Conservation (phyloP, 208 protist species). For the Crithidia expoeki region DNA sequence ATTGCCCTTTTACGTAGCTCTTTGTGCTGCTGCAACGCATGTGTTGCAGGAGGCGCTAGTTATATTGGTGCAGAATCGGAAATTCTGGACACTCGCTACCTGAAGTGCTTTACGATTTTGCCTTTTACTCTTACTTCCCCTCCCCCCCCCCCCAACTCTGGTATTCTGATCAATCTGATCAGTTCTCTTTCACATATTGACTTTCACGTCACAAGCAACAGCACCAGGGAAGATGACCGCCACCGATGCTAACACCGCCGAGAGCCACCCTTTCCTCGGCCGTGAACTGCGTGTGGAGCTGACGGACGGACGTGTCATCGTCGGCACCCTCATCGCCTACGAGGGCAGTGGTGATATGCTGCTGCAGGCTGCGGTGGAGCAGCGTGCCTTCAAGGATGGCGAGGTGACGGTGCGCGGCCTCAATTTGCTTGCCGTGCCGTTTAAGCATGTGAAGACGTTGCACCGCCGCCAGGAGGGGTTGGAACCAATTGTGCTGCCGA, state of each 20-base stretch:
- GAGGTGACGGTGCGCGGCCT: conserved; percentile 52
- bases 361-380: conserved; percentile 64
- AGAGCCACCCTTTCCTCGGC: conserved; percentile 59
- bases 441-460: conserved; percentile 66
- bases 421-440: conserved; percentile 72
- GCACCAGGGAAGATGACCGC: conserved; percentile 11
- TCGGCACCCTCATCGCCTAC: conserved; percentile 75
- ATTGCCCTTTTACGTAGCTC: too few species aligned
- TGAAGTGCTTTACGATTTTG: too few species aligned
- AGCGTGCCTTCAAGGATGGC: conserved; percentile 71
- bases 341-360: conserved; percentile 80
- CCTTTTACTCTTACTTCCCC: too few species aligned
- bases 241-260: neutral
- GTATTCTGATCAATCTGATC: neutral
- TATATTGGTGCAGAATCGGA: too few species aligned
- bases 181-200: neutral
- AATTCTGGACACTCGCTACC: too few species aligned
- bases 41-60: too few species aligned
- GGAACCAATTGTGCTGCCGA: conserved; percentile 33
- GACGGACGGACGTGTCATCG: conserved; percentile 67
- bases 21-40: too few species aligned
- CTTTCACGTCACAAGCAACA: neutral
- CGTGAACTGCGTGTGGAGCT: conserved; percentile 84
- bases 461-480: conserved; percentile 59
- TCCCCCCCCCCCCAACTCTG: neutral